Conservation (phyloP, 2,329 filamentous ascomycete genomes). For the Aspergillus intermedius region DNA sequence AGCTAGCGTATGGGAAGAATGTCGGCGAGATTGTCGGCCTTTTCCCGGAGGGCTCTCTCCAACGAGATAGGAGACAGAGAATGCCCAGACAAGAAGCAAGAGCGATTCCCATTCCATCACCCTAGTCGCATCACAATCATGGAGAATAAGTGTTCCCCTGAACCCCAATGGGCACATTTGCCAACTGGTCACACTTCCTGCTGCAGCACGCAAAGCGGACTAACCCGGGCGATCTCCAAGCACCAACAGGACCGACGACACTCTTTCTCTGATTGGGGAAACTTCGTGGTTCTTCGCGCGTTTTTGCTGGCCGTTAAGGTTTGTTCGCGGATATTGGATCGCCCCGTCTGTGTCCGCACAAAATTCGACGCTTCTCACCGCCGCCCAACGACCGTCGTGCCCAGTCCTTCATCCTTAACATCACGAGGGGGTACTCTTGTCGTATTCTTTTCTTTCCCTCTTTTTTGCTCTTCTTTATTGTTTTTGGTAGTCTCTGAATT, state of each 20-base stretch:
- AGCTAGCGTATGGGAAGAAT: neutral
- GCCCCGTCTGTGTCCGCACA: constrained; percentile 4
- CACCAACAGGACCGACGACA: neutral
- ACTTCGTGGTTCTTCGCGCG: neutral
- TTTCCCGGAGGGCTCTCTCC: neutral
- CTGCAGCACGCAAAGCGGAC: neutral
- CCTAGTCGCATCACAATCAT: neutral
- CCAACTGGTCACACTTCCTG: neutral
- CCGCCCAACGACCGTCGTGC: neutral
- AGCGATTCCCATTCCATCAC: neutral
- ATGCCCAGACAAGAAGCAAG: neutral
- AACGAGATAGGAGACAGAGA: neutral
- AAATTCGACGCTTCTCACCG: constrained; percentile 3
- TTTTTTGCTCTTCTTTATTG: neutral
- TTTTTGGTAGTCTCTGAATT: neutral
- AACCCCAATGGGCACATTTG: neutral
- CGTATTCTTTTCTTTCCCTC: too few relatives aligned
- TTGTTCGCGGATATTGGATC: constrained; percentile 2
- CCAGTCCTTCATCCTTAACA: neutral
- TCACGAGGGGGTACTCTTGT: neutral
- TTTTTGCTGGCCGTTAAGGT: constrained; percentile 1
- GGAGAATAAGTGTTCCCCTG: neutral
- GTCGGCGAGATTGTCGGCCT: neutral
- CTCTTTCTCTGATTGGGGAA: neutral
- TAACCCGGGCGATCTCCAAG: neutral